Conservation (phyloP, 2,329 filamentous ascomycete species). For the Stylonectria norvegica region DNA sequence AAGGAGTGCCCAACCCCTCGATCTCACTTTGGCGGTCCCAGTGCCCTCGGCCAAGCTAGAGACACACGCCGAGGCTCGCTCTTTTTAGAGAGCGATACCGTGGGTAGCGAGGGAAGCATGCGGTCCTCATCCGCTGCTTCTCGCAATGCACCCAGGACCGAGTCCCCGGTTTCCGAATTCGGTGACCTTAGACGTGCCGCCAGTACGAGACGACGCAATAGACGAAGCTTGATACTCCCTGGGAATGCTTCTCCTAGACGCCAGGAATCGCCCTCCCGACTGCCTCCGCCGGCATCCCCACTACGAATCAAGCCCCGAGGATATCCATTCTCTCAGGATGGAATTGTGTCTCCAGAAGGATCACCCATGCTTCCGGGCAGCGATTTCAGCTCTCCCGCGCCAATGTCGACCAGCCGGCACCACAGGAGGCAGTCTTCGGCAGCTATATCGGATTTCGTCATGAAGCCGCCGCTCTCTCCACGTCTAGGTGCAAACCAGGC, state of each 20-base stretch:
- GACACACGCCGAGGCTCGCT: conserved; percentile 74
- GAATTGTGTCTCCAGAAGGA: conserved; percentile 76
- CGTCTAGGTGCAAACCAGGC: conserved; percentile 71
- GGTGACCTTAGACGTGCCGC: conserved; percentile 70
- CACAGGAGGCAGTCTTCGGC: conserved; percentile 91
- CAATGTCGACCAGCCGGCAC: conserved; percentile 58
- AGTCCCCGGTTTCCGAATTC: conserved; percentile 88
- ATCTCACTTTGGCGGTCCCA: conserved; percentile 65
- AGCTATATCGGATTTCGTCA: conserved; percentile 67
- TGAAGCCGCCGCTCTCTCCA: conserved; percentile 75
- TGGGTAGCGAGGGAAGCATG: conserved; percentile 84
- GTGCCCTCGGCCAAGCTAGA: conserved; percentile 54
- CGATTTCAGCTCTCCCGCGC: conserved; percentile 74
- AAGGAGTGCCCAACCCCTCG: conserved; percentile 87
- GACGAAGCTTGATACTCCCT: conserved; percentile 80
- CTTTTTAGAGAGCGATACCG: conserved; percentile 77
- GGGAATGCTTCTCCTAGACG: conserved; percentile 74
- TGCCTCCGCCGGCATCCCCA: conserved; percentile 78
- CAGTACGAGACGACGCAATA: conserved; percentile 78
- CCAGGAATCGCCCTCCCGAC: conserved; percentile 82
- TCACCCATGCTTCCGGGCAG: conserved; percentile 82
- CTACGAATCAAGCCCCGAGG: conserved; percentile 80
- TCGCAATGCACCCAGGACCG: conserved; percentile 65
- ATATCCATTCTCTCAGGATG: conserved; percentile 57
- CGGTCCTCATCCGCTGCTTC: conserved; percentile 75